phyloP scores from a whole-genome alignment of 208 protist species.

The Phytomonas francai region DNA sequence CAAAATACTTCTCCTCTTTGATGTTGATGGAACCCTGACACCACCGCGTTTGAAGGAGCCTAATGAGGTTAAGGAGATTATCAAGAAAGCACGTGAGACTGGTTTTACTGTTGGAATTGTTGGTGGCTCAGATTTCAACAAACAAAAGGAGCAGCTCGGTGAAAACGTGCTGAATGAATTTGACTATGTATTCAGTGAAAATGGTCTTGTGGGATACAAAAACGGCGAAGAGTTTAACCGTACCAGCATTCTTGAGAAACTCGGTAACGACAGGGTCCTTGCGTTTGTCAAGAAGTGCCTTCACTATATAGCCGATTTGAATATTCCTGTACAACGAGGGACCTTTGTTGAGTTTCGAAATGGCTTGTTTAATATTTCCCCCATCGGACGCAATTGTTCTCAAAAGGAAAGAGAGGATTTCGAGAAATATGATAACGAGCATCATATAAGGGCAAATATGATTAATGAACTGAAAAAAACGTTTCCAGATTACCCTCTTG shows the following conservation, averaged over 20 bases:
- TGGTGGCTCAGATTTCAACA: slow-evolving; percentile 97
- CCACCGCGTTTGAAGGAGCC: slow-evolving; percentile 67
- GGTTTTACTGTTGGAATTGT: slow-evolving; percentile 95
- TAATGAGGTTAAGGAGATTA: slow-evolving; percentile 83
- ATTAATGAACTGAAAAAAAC: slow-evolving; percentile 82
- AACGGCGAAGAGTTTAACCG: slow-evolving; percentile 84
- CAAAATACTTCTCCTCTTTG: slow-evolving; percentile 91
- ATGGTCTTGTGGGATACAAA: slow-evolving; percentile 94
- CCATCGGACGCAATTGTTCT: slow-evolving; percentile 98
- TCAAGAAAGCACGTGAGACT: slow-evolving; percentile 76
- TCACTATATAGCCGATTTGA: slow-evolving; percentile 91
- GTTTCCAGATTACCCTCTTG: slow-evolving; percentile 87
- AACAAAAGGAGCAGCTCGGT: slow-evolving; percentile 97
- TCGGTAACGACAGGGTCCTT: slow-evolving; percentile 94
- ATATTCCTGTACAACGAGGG: slow-evolving; percentile 98
- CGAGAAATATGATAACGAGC: slow-evolving; percentile 94
- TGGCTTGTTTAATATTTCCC: slow-evolving; percentile 99
- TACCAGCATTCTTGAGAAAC: slow-evolving; percentile 83
- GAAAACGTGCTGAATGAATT: slow-evolving; percentile 84
- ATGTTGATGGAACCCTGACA: slow-evolving; percentile 93
- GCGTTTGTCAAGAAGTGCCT: slow-evolving; percentile 95
- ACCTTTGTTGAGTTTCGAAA: slow-evolving; percentile 99
- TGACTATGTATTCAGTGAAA: slow-evolving; percentile 98
- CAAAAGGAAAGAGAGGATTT: slow-evolving; percentile 97
- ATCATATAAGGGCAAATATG: slow-evolving; percentile 93